These are phyloP conservation scores for Claviceps paspali DNA, from an alignment of 2,329 filamentous ascomycete species.

Conservation along the genomic window DNA sequence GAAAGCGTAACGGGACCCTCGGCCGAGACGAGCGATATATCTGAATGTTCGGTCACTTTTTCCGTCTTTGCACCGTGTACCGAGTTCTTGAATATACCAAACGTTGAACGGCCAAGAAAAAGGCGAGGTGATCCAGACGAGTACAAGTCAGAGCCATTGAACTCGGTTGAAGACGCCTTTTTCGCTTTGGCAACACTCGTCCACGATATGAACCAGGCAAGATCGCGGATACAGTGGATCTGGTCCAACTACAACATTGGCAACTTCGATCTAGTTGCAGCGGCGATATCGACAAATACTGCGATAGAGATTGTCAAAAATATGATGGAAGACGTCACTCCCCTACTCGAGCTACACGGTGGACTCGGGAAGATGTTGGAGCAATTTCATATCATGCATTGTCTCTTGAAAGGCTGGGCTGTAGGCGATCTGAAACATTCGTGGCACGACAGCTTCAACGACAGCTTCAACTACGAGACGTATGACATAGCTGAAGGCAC, in stretches of 20 bases:
- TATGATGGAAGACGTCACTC: slow-evolving; percentile 16
- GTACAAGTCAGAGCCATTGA: slow-evolving; percentile 18
- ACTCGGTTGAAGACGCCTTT: slow-evolving; percentile 12
- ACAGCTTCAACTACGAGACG: not conserved
- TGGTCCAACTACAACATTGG: slow-evolving; percentile 14
- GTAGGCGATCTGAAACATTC: not conserved
- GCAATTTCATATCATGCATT: slow-evolving; percentile 4
- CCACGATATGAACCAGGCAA: slow-evolving; percentile 16
- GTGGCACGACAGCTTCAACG: not conserved
- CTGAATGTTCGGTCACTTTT: slow-evolving; percentile 21
- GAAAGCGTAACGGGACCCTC: not conserved
- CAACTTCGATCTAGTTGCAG: slow-evolving; percentile 16
- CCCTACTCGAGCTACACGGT: slow-evolving; percentile 13
- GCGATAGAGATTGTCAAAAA: slow-evolving; percentile 18
- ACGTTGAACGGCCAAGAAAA: slow-evolving; percentile 5
- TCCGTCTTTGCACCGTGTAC: slow-evolving; percentile 22
- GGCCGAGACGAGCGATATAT: not conserved
- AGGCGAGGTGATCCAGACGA: not conserved
- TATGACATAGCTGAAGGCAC: not conserved
- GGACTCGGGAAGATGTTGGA: slow-evolving; percentile 10
- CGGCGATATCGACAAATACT: slow-evolving; percentile 22
- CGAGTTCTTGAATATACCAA: slow-evolving; percentile 18
- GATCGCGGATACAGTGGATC: slow-evolving; percentile 14
- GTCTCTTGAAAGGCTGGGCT: not conserved
- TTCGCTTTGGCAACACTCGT: slow-evolving; percentile 14